These are phyloP conservation scores for Ophiostoma perfectum DNA, from an alignment of 2,329 filamentous ascomycete species.

Conservation along the genomic window DNA sequence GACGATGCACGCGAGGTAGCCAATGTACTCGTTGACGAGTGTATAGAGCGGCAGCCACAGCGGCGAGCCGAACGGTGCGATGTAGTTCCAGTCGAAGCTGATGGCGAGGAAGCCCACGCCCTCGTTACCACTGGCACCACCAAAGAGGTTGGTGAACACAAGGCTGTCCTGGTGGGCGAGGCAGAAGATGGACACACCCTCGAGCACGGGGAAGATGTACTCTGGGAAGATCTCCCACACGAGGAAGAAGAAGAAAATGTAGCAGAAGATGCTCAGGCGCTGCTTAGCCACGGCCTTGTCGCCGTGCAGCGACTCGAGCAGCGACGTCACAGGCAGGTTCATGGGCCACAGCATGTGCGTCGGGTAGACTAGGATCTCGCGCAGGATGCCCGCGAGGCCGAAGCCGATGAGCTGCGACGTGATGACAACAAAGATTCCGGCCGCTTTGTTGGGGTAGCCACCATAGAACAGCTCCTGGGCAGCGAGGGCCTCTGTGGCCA, in stretches of 20 bases:
- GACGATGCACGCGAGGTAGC: conserved; percentile 35
- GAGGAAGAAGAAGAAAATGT: conserved; percentile 37
- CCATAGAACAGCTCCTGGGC: conserved; percentile 45
- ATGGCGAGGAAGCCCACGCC: conserved; percentile 38
- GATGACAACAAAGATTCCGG: conserved; percentile 41
- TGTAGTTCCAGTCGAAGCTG: conserved; percentile 43
- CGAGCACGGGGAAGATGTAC: conserved; percentile 27
- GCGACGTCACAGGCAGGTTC: conserved; percentile 28
- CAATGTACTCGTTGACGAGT: conserved; percentile 37
- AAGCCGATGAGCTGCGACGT: conserved; percentile 47
- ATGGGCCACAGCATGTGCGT: conserved; percentile 45
- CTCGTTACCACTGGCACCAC: conserved; percentile 42
- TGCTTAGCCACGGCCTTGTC: conserved; percentile 35
- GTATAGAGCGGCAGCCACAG: conserved; percentile 35
- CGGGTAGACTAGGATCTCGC: conserved; percentile 42
- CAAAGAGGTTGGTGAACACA: conserved; percentile 37
- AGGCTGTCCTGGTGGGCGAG: conserved; percentile 27
- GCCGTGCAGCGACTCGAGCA: conserved; percentile 30
- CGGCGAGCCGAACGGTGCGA: conserved; percentile 36
- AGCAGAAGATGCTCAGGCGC: conserved; percentile 39
- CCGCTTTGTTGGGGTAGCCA: conserved; percentile 36
- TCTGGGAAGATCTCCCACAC: conserved; percentile 45
- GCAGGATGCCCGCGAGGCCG: conserved; percentile 44
- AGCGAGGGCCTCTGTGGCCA: conserved; percentile 38
- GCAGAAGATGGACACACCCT: conserved; percentile 28